Base-by-base conservation (phyloP, 2,329 filamentous ascomycete species). In the Fusarium sacchari region DNA sequence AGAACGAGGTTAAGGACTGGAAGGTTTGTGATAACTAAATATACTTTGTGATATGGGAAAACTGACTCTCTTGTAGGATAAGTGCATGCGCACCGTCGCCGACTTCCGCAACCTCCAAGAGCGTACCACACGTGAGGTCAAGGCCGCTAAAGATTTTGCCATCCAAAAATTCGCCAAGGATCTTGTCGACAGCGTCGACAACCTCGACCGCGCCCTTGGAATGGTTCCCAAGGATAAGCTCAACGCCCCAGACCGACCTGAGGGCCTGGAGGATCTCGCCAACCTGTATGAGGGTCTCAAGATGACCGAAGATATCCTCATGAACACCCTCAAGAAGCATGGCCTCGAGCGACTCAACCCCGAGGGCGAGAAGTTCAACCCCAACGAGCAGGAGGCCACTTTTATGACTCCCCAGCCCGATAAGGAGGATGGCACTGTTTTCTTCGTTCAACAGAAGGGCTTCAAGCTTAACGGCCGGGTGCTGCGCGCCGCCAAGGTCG, bases 31-130 rank as follows among this genome's bases (percentile, higher is more conserved):
- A 34, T 60, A 44, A 55, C 40, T 50, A 9, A 28, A 39, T 34
- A 26, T 39, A 40, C 46, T 55, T 57, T 46, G 15, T 18, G 17
- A 36, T 40, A 46, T 47, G n/a, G 36, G 28, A 44, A 57, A 61
- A 36, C 63, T 73, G 24, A 75, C 64, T 30, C 62, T 30, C 40
- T 39, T 30, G 62, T 67, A 98, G 96, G 96, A 98, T 85, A 96
- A 95, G 87, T 97, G 95, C 84, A 90, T 98, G 73, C 96, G 96
- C 82, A 93, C 93, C 62, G 91, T 98, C 74, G 96, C 96, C 84
- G 96, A 99, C 80, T 98, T 97, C 90, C 94, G 94, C 82, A 99
- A 98, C 86, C 93, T 99, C 58, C 96, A 98, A 86, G 94, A 98
- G 80, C 94, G 96, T 80, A 97, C 94, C 47, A 90, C 92, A 82